A percentile compares a stretch with the other conserved stretches of the same genome.
Conservation (phyloP, 345 rosid species). For the Hypericum perforatum region DNA sequence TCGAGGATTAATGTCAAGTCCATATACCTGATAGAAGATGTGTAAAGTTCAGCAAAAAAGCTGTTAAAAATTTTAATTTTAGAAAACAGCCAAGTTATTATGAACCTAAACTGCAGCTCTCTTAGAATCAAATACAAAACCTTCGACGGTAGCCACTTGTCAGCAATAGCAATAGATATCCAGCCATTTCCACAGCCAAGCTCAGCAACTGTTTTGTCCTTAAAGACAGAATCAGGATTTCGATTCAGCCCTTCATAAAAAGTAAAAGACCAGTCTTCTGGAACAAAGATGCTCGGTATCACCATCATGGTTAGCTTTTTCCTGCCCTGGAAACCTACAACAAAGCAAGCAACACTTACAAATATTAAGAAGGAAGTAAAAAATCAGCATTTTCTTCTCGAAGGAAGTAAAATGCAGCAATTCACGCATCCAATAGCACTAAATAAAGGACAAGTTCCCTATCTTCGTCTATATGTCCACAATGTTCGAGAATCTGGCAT, state of each 20-base stretch:
- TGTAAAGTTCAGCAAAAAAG: conserved; percentile 13
- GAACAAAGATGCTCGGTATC: conserved; percentile 89
- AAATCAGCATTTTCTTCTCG: too few relatives aligned
- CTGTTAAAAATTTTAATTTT: not conserved
- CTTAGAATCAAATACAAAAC: conserved; percentile 19
- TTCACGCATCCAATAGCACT: too few relatives aligned
- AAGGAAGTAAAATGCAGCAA: too few relatives aligned
- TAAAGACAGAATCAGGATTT: conserved; percentile 84
- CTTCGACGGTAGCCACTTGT: conserved; percentile 85
- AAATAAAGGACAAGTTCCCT: too few relatives aligned
- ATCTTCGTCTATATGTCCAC: too few relatives aligned
- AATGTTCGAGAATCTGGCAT: too few relatives aligned
- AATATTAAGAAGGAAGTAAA: too few relatives aligned
- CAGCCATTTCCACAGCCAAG: conserved; percentile 99
- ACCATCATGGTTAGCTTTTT: conserved; percentile 89
- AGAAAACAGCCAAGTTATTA: too few relatives aligned
- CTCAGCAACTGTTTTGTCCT: conserved; percentile 82
- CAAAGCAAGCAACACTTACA: conserved; percentile 2
- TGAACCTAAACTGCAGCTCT: too few relatives aligned
- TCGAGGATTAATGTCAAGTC: conserved; percentile 94
- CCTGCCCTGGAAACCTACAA: conserved; percentile 54
- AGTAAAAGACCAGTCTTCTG: conserved; percentile 97
- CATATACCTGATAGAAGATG: conserved; percentile 64
- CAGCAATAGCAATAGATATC: conserved; percentile 87
- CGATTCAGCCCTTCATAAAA: conserved; percentile 92